Evolutionary conservation across 2,329 filamentous ascomycete species (phyloP), one percentile per base, ranked within the genome.

Genomic region (Curvularia lunata): DNA sequence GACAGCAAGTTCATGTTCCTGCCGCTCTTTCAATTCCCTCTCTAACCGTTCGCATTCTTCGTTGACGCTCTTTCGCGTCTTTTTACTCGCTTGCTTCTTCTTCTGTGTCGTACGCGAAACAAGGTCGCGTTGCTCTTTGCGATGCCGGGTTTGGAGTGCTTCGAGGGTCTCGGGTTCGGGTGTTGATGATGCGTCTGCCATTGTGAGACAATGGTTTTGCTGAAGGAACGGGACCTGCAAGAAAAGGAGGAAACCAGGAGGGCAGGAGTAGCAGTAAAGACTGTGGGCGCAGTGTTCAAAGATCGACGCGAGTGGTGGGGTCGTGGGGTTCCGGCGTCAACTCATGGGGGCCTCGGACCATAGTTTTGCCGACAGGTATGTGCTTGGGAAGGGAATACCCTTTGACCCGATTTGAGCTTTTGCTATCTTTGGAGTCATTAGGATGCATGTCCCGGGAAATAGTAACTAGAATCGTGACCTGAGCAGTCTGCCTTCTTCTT

Each of bases 61-160:
- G 62, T 87, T 87, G 40, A 84, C 78, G 34, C 78, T 79, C 64
- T 83, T 87, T 48, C 86, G 82, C 8, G 86, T 87, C 77, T 88
- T 88, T 80, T 98, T 99, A 46, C 90, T 96, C 16, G 95, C 93
- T 67, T 91, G 89, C 82, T 97, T 98, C 83, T 97, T 99, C 84
- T 97, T 98, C 79, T 90, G 92, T 5, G 91, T 97, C 71, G 96
- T 88, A 58, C 89, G 88, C 49, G 87, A 85, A 76, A 96, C 91
- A 25, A 99, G 84, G 60, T 98, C 94, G 67, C 88, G 89, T 75
- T 90, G 88, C 79, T 99, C 94, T 77, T 91, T 95, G 69, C 91
- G 88, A 76, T 99, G 95, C 46, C 88, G 89, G 37, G 87, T 81
- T 68, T 91, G 88, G 54, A 95, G 80, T 61, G 91, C 88, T 59